Conservation (phyloP, 768 basidiomycete species). For the Leccinum broughii region DNA sequence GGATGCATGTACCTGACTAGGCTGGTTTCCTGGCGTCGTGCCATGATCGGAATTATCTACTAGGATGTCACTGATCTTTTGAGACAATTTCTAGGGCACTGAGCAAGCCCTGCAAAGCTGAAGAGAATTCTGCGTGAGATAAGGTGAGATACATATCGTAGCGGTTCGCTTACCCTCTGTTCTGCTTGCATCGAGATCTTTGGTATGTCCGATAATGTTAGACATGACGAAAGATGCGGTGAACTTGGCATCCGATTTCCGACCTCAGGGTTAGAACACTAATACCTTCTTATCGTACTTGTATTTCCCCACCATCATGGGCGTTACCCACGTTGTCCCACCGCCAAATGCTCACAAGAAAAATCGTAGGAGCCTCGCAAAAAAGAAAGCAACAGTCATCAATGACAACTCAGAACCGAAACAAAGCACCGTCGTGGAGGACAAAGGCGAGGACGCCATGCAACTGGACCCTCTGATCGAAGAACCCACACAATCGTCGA, state of each 20-base stretch:
- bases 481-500: slow-evolving; percentile 5
- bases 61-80: slow-evolving; percentile 56
- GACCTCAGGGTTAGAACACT: too few relatives aligned
- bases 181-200: slow-evolving; percentile 34
- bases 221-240: too few relatives aligned
- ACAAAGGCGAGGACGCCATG: slow-evolving; percentile 34
- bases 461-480: slow-evolving; percentile 18
- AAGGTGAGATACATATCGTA: neutral
- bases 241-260: too few relatives aligned
- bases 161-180: slow-evolving; percentile 38
- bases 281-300: too few relatives aligned
- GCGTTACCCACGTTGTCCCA: too few relatives aligned
- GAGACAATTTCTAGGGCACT: slow-evolving; percentile 50
- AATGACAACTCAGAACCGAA: slow-evolving; percentile 9
- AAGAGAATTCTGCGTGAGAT: slow-evolving; percentile 11
- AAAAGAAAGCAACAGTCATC: neutral
- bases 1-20: slow-evolving; percentile 58
- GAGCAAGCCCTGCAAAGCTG: slow-evolving; percentile 43
- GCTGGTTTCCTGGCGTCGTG: slow-evolving; percentile 45
- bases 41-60: slow-evolving; percentile 44
- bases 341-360: too few relatives aligned
- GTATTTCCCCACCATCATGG: too few relatives aligned
- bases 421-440: slow-evolving; percentile 2
- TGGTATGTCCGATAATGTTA: slow-evolving; percentile 11
- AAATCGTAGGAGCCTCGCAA: too few relatives aligned